Percentiles rank a stretch among this genome's conserved stretches.
Conservation (phyloP, 805 yeast genomes). For the baker's yeast (Saccharomyces cerevisiae) region DNA sequence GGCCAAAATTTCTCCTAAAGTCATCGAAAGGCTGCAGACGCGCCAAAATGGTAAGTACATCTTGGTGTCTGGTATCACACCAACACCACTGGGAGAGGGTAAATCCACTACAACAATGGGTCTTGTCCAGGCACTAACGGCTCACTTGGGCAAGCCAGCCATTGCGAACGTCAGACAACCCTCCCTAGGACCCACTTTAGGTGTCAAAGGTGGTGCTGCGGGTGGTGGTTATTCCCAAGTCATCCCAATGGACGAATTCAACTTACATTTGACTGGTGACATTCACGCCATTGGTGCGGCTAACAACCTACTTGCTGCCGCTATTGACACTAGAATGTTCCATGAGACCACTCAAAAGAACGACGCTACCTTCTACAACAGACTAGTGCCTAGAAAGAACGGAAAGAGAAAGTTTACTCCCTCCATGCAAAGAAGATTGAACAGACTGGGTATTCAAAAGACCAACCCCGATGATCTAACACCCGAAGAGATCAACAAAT, state of each 20-base stretch:
- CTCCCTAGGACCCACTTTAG: slow-evolving; percentile 83
- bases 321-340: slow-evolving; percentile 79
- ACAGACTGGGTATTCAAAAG: slow-evolving; percentile 60
- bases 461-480: slow-evolving; percentile 67
- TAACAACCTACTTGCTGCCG: slow-evolving; percentile 73
- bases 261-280: slow-evolving; percentile 80
- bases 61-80: slow-evolving; percentile 76
- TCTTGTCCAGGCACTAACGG: slow-evolving; percentile 71
- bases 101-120: slow-evolving; percentile 81
- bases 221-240: slow-evolving; percentile 87
- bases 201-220: slow-evolving; percentile 86
- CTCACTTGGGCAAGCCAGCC: slow-evolving; percentile 59
- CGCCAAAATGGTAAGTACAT: slow-evolving; percentile 62
- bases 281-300: slow-evolving; percentile 81
- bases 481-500: slow-evolving; percentile 53
- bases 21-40: slow-evolving; percentile 53
- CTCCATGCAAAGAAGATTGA: slow-evolving; percentile 59
- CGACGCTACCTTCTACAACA: slow-evolving; percentile 61
- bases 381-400: slow-evolving; percentile 68
- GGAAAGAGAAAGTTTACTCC: slow-evolving; percentile 60
- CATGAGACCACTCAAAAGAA: slow-evolving; percentile 63
- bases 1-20: slow-evolving; percentile 63
- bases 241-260: slow-evolving; percentile 83
- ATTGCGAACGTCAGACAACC: slow-evolving; percentile 83
- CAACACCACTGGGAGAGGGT: slow-evolving; percentile 82